Evolutionary conservation across 768 basidiomycete genomes (phyloP).

Genomic region (Gloeostereum incarnatum): DNA sequence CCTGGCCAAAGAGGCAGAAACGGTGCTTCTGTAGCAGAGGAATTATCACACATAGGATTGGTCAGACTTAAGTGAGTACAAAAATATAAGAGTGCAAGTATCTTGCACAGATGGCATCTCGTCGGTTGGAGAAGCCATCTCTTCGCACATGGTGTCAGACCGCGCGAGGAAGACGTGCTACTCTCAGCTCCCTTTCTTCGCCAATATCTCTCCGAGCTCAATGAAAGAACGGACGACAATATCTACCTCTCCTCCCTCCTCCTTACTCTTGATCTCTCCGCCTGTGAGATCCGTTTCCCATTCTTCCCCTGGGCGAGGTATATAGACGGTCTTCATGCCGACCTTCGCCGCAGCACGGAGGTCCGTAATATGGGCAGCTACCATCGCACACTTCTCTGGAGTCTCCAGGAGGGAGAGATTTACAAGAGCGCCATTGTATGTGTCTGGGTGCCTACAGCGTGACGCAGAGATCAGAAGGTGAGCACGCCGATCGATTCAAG

Average conservation of each 20-base stretch:
- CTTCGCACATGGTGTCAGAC: no score
- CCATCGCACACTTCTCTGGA: conserved; percentile 48
- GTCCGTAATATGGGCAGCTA: conserved; percentile 55
- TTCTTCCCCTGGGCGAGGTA: conserved; percentile 43
- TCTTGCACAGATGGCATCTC: no score
- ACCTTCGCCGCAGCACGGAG: conserved; percentile 38
- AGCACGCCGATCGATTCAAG: background rate
- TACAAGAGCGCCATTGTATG: conserved; percentile 38
- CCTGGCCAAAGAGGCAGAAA: no score
- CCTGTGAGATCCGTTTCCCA: background rate
- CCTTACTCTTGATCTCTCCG: conserved; percentile 29
- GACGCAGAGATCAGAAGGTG: background rate
- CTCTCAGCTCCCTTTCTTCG: no score
- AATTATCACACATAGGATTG: no score
- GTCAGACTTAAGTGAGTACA: no score
- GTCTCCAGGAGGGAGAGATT: conserved; percentile 34
- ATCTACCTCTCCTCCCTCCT: conserved; percentile 52
- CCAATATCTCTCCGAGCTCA: conserved; percentile 28
- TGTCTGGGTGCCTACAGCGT: conserved; percentile 32
- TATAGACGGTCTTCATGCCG: conserved; percentile 53
- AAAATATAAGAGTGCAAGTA: no score
- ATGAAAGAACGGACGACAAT: conserved; percentile 40
- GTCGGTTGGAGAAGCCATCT: no score
- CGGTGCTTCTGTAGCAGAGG: no score
- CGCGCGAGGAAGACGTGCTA: no score